phyloP scores from a whole-genome alignment of 2,329 filamentous ascomycete genomes.

The Colletotrichum lentis region DNA sequence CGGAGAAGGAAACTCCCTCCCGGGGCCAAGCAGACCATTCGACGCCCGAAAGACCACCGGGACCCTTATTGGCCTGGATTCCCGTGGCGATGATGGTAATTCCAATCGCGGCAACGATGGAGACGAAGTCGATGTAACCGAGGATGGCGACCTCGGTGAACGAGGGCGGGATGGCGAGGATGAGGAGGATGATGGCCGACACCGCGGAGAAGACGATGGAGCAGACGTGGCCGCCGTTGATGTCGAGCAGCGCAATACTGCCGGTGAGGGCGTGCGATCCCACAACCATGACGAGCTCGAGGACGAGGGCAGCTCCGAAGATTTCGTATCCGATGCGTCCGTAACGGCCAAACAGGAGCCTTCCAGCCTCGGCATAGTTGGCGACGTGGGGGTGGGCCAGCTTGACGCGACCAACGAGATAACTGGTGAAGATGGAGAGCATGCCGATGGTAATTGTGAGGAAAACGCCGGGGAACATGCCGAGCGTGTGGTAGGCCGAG shows the following conservation, averaged over 20 bases:
- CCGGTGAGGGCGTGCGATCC: constrained; percentile 77
- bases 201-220: constrained; percentile 56
- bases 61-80: constrained; percentile 45
- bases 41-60: constrained; percentile 47
- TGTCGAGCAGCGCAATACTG: constrained; percentile 71
- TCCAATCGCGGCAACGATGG: constrained; percentile 65
- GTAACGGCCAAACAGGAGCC: constrained; percentile 60
- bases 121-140: constrained; percentile 65
- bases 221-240: constrained; percentile 64
- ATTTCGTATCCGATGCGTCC: constrained; percentile 67
- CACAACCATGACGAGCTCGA: constrained; percentile 74
- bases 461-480: constrained; percentile 61
- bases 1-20: constrained; percentile 56
- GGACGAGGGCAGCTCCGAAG: constrained; percentile 66
- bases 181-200: constrained; percentile 56
- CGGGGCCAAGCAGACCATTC: constrained; percentile 58
- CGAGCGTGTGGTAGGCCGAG: constrained; percentile 60
- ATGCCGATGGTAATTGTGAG: constrained; percentile 54
- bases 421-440: constrained; percentile 58
- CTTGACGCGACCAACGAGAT: constrained; percentile 59
- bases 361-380: constrained; percentile 74
- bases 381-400: constrained; percentile 63
- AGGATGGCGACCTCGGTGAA: constrained; percentile 61
- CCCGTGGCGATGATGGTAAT: constrained; percentile 47
- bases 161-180: constrained; percentile 57